Conservation (phyloP, 2,329 filamentous ascomycete species). For the Emergomyces pasteurianus region DNA sequence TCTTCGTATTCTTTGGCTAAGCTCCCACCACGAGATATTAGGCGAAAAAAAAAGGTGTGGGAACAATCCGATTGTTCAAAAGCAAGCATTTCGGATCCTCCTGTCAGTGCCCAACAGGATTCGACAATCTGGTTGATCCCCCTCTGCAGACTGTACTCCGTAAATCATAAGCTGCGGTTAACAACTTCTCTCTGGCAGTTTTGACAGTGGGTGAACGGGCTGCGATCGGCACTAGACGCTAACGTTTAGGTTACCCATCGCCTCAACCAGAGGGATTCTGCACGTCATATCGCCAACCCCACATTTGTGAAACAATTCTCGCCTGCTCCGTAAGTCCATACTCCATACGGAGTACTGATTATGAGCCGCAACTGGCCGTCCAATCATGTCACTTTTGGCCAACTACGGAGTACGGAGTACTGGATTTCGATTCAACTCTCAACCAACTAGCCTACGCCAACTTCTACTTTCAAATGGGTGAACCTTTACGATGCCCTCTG, state of each 20-base stretch:
- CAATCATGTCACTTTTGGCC: too few species aligned
- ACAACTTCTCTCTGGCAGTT: too few species aligned
- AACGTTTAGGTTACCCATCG: too few species aligned
- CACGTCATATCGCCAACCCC: not conserved
- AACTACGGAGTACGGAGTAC: too few species aligned
- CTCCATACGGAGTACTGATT: too few species aligned
- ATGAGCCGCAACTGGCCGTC: not conserved
- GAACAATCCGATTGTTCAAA: not conserved
- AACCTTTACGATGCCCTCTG: not conserved
- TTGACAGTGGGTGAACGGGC: too few species aligned
- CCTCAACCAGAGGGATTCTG: too few species aligned
- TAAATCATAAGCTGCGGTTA: not conserved
- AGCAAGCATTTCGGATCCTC: not conserved
- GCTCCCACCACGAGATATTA: not conserved
- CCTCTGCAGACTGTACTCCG: not conserved
- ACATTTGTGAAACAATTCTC: not conserved
- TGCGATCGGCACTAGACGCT: too few species aligned
- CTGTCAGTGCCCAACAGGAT: not conserved
- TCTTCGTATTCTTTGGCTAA: not conserved
- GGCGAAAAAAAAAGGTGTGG: not conserved
- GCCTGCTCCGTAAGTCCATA: too few species aligned
- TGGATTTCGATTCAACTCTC: too few species aligned
- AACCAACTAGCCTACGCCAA: not conserved
- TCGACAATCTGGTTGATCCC: not conserved
- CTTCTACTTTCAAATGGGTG: not conserved